These are phyloP conservation scores for Colletotrichum sp. DNA, from an alignment of 2,329 filamentous ascomycete genomes.

Conservation along the genomic window DNA sequence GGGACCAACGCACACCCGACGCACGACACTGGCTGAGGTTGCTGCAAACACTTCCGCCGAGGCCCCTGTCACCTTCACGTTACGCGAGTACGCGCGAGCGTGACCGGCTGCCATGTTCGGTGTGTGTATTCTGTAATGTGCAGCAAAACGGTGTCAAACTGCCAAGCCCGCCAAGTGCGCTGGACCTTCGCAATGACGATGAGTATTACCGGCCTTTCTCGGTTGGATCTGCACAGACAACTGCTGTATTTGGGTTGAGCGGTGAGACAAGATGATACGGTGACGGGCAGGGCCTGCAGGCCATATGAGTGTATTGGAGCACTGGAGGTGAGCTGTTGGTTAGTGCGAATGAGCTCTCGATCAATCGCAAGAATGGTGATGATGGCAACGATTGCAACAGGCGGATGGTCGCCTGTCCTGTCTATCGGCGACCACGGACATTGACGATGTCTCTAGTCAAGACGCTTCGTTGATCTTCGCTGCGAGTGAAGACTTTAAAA, in stretches of 20 bases:
- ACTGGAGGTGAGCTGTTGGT: neutral
- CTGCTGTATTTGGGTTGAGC: neutral
- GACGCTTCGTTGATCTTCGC: neutral
- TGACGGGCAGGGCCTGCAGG: neutral
- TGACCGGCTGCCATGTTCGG: neutral
- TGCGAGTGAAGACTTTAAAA: neutral
- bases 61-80: neutral
- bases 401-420: neutral
- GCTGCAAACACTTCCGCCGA: constrained; percentile 7
- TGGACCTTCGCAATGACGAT: constrained; percentile 5
- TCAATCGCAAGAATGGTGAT: neutral
- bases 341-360: neutral
- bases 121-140: neutral
- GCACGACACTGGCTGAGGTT: neutral
- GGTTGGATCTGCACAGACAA: neutral
- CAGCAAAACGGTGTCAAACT: constrained; percentile 10
- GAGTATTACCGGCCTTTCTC: neutral
- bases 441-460: neutral
- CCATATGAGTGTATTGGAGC: neutral
- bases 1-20: neutral
- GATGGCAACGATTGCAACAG: neutral
- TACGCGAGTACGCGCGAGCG: constrained; percentile 6
- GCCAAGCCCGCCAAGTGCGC: constrained; percentile 16
- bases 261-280: constrained; percentile 11
- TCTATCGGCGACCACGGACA: neutral